Conservation (phyloP, 768 basidiomycete species). For the Lactifluus rugatus region DNA sequence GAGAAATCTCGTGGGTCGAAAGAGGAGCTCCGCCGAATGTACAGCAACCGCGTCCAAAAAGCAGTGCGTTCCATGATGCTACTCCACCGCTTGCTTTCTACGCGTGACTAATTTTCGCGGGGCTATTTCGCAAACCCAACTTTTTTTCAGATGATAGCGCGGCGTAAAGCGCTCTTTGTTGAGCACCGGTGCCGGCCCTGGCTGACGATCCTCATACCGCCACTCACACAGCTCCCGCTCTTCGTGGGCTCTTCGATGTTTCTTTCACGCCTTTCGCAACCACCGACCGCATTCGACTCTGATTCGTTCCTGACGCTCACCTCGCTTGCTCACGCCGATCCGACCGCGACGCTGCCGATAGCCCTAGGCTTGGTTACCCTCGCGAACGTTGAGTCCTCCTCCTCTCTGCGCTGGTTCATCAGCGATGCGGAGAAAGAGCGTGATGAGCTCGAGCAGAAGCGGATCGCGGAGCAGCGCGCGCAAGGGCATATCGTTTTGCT, state of each 20-base stretch:
- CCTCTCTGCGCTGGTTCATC: conserved; percentile 53
- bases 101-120: no score
- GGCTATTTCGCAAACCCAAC: no score
- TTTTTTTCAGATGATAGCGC: conserved; percentile 37
- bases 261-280: conserved; percentile 43
- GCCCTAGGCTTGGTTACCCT: conserved; percentile 62
- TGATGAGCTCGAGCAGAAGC: conserved; percentile 37
- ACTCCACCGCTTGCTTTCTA: no score
- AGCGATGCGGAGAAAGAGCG: conserved; percentile 46
- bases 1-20: conserved; percentile 13
- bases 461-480: conserved; percentile 35
- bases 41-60: conserved; percentile 13
- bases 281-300: conserved; percentile 60
- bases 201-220: conserved; percentile 49
- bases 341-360: conserved; percentile 61
- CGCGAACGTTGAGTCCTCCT: conserved; percentile 61
- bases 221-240: conserved; percentile 59
- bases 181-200: conserved; percentile 48
- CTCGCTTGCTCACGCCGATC: conserved; percentile 59
- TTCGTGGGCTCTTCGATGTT: conserved; percentile 58
- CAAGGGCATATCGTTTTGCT: conserved; percentile 38
- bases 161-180: conserved; percentile 50
- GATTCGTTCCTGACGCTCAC: conserved; percentile 71
- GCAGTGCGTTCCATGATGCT: conserved; percentile 3
- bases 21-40: conserved; percentile 15